Evolutionary conservation across 2,329 filamentous ascomycete species (phyloP).

Genomic region (Xylaria hypoxylon): DNA sequence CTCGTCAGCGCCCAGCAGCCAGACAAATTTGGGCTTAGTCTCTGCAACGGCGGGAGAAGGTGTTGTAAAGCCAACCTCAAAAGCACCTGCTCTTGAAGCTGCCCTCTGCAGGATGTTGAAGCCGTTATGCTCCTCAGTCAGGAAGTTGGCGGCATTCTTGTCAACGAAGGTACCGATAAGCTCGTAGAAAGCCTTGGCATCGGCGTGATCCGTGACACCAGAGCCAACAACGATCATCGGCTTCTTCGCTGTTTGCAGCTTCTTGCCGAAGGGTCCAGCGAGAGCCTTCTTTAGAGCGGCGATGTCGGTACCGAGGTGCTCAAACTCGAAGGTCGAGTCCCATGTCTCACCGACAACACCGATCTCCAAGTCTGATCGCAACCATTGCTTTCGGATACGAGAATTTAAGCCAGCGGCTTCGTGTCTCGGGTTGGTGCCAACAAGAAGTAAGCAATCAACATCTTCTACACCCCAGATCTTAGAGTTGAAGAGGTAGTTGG

Average conservation of each 20-base stretch:
- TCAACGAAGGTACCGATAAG: constrained; percentile 90
- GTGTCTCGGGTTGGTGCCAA: constrained; percentile 94
- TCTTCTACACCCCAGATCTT: constrained; percentile 94
- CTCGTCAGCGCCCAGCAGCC: constrained; percentile 96
- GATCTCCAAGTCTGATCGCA: constrained; percentile 93
- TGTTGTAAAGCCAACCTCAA: constrained; percentile 93
- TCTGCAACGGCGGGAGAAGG: constrained; percentile 84
- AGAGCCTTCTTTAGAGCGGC: constrained; percentile 86
- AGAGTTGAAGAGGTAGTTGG: constrained; percentile 97
- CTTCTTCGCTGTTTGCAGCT: constrained; percentile 84
- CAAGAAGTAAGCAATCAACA: constrained; percentile 88
- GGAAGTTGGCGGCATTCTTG: constrained; percentile 90
- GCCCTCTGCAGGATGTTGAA: constrained; percentile 97
- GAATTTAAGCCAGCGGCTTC: constrained; percentile 96
- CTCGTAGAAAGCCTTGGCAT: constrained; percentile 94
- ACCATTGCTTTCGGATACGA: constrained; percentile 97
- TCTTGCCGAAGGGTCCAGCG: constrained; percentile 90
- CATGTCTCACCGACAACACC: constrained; percentile 91
- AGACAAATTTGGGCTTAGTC: constrained; percentile 93
- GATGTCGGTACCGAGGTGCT: constrained; percentile 85
- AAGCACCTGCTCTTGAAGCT: constrained; percentile 91
- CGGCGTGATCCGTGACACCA: constrained; percentile 87
- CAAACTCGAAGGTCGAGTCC: constrained; percentile 94
- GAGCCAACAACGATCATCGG: constrained; percentile 98
- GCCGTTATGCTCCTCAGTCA: constrained; percentile 92